Evolutionary conservation across 192 early-diverging fungal genomes (phyloP).

Genomic region (Phlyctochytrium planicorne): DNA sequence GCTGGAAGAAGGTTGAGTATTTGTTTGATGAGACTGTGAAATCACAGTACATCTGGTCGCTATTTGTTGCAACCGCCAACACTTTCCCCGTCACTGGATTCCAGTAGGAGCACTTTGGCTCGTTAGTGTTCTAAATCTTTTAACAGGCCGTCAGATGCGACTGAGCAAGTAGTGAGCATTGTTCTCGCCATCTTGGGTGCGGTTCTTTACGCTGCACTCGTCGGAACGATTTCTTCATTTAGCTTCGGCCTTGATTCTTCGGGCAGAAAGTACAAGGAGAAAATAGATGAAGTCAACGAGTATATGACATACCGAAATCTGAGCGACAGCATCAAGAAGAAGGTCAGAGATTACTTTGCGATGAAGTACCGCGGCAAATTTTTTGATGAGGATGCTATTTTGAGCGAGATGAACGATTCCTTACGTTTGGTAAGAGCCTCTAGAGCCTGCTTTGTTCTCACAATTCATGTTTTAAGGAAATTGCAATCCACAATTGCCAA

Average conservation of each 20-base stretch:
- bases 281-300: conserved; percentile 54
- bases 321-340: conserved; percentile 18
- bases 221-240: conserved; percentile 52
- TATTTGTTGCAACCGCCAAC: conserved; percentile 43
- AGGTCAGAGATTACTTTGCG: conserved; percentile 44
- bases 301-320: conserved; percentile 51
- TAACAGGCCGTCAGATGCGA: conserved; percentile 27
- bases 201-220: conserved; percentile 35
- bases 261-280: conserved; percentile 44
- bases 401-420: conserved; percentile 46
- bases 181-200: conserved; percentile 38
- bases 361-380: conserved; percentile 52
- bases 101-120: conserved; percentile 24
- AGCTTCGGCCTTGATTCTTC: conserved; percentile 50
- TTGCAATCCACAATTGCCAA: conserved; percentile 47
- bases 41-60: conserved; percentile 41
- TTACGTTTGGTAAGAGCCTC: conserved; percentile 41
- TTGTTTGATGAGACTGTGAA: conserved; percentile 18
- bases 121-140: neutral
- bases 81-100: conserved; percentile 43
- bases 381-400: conserved; percentile 46
- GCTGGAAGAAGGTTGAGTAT: conserved; percentile 24
- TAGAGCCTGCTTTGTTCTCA: neutral
- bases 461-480: conserved; percentile 33
- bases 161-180: conserved; percentile 38